phyloP scores from a whole-genome alignment of 805 yeast genomes.

The Candida dajiaensis region DNA sequence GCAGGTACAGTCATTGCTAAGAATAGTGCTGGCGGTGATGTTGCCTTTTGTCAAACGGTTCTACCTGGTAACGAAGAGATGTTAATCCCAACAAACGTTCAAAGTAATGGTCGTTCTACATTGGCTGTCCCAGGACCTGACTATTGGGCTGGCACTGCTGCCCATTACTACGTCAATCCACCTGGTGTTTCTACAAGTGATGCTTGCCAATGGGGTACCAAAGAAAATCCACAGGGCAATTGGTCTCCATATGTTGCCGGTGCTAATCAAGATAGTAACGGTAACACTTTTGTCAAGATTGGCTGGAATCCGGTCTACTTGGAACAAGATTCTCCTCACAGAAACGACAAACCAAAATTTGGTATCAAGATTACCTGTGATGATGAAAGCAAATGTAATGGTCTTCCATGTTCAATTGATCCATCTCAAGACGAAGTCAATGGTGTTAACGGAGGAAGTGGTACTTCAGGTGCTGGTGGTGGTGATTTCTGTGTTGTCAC shows the following conservation, averaged over 20 bases:
- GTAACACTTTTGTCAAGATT: slow-evolving; percentile 74
- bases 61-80: slow-evolving; percentile 93
- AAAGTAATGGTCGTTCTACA: slow-evolving; percentile 38
- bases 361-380: slow-evolving; percentile 75
- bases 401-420: slow-evolving; percentile 78
- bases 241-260: slow-evolving; percentile 96
- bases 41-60: slow-evolving; percentile 90
- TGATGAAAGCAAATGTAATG: slow-evolving; percentile 60
- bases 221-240: slow-evolving; percentile 67
- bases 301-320: slow-evolving; percentile 89
- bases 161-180: slow-evolving; percentile 79
- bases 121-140: slow-evolving; percentile 82
- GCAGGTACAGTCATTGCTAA: slow-evolving; percentile 62
- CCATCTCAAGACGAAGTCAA: slow-evolving; percentile 61
- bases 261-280: slow-evolving; percentile 66
- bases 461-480: slow-evolving; percentile 51
- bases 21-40: slow-evolving; percentile 50
- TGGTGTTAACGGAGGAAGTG: slow-evolving; percentile 37
- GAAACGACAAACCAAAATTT: slow-evolving; percentile 49
- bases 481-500: slow-evolving; percentile 84
- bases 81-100: slow-evolving; percentile 78
- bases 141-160: slow-evolving; percentile 82
- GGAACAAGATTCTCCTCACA: slow-evolving; percentile 51
- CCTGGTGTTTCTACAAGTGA: slow-evolving; percentile 75
- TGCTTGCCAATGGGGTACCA: slow-evolving; percentile 82